Conservation (phyloP, 129 eudicot genomes). For the Flaveria trinervia region DNA sequence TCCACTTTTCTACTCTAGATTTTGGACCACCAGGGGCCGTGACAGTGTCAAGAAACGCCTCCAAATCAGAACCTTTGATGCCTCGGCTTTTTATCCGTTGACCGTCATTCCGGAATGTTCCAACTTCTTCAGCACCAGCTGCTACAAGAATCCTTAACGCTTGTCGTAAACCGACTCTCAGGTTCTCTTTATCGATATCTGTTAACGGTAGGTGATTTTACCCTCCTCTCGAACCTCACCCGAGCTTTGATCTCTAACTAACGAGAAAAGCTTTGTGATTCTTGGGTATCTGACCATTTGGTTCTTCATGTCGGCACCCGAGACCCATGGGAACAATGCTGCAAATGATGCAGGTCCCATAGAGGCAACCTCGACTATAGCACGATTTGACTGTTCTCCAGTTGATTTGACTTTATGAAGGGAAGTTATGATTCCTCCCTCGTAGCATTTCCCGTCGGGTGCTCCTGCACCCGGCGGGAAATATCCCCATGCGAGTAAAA, state of each 20-base stretch:
- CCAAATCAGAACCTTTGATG: constrained; percentile 50
- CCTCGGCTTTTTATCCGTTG: constrained; percentile 59
- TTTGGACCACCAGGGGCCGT: constrained; percentile 59
- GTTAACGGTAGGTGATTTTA: constrained; percentile 47
- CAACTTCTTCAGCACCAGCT: constrained; percentile 91
- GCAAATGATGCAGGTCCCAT: constrained; percentile 69
- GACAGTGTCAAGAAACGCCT: constrained; percentile 68
- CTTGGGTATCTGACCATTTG: constrained; percentile 60
- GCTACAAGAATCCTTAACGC: constrained; percentile 63
- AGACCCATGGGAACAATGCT: constrained; percentile 65
- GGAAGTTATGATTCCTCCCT: constrained; percentile 83
- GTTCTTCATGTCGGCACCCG: constrained; percentile 63
- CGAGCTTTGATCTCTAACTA: constrained; percentile 65
- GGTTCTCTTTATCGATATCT: constrained; percentile 61
- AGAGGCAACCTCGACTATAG: constrained; percentile 65
- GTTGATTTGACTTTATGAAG: constrained; percentile 63
- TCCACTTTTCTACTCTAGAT: constrained; percentile 63
- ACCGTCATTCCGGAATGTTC: constrained; percentile 82
- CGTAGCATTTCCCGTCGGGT: constrained; percentile 48
- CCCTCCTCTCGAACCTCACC: constrained; percentile 65
- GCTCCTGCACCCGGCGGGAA: constrained; percentile 44
- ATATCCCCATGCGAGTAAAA: constrained; percentile 72
- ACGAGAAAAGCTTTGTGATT: constrained; percentile 57
- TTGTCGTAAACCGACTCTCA: constrained; percentile 58
- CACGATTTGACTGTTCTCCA: constrained; percentile 45